A percentile compares a stretch with the other conserved stretches of the same genome.
These are phyloP conservation scores for Pseudogymnoascus sp. DNA, from an alignment of 2,329 filamentous ascomycete genomes.

Conservation along the genomic window DNA sequence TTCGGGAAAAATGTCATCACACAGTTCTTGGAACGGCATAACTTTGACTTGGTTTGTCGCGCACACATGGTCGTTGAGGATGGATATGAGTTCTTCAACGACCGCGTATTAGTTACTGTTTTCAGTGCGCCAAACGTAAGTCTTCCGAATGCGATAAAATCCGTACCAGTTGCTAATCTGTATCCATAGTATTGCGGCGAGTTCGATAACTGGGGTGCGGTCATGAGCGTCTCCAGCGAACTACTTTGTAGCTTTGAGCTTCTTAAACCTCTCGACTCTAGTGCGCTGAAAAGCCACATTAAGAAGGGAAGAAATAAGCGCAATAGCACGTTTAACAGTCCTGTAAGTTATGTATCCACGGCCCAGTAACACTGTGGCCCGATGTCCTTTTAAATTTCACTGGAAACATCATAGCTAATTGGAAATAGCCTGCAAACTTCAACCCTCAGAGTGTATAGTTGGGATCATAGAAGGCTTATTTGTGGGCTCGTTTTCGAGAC, in stretches of 20 bases:
- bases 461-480: neutral
- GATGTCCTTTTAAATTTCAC: neutral
- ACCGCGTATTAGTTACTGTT: conserved; percentile 88
- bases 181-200: conserved; percentile 79
- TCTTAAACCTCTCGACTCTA: conserved; percentile 91
- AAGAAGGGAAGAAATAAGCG: conserved; percentile 95
- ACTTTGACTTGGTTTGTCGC: conserved; percentile 94
- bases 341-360: conserved; percentile 29
- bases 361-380: neutral
- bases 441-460: conserved; percentile 13
- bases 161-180: neutral
- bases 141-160: conserved; percentile 21
- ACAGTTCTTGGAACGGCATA: conserved; percentile 87
- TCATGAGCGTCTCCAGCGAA: conserved; percentile 95
- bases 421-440: conserved; percentile 13
- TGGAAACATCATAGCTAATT: neutral
- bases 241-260: conserved; percentile 95
- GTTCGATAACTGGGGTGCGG: conserved; percentile 98
- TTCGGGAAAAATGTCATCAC: conserved; percentile 98
- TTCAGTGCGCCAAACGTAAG: conserved; percentile 96
- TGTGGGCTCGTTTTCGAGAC: neutral
- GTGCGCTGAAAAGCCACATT: conserved; percentile 94
- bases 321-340: conserved; percentile 92
- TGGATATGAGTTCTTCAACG: conserved; percentile 97
- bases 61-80: conserved; percentile 99